These are phyloP conservation scores for Rhamnella rubrinervis DNA, from an alignment of 331 rosid species.

Conservation along the genomic window DNA sequence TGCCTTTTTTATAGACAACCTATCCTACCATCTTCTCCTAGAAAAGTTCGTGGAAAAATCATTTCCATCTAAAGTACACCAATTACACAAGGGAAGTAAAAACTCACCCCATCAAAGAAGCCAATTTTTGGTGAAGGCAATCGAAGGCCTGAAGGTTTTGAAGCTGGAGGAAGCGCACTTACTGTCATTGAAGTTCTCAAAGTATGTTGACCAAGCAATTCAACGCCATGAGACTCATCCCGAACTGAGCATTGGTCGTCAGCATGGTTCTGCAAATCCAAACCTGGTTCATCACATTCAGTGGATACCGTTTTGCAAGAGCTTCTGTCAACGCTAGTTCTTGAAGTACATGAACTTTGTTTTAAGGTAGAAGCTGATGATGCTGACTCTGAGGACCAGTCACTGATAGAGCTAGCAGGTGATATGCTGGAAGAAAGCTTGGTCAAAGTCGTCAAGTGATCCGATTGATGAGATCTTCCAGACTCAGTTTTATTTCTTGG, in stretches of 20 bases:
- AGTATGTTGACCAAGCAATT: constrained; percentile 29
- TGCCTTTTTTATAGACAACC: constrained; percentile 5
- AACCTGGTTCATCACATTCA: constrained; percentile 36
- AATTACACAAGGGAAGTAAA: constrained; percentile 16
- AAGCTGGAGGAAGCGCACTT: constrained; percentile 40
- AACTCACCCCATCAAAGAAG: constrained; percentile 90
- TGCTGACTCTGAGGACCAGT: constrained; percentile 84
- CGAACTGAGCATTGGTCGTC: constrained; percentile 37
- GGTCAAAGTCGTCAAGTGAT: constrained; percentile 40
- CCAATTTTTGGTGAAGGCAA: constrained; percentile 97
- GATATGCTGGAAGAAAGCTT: constrained; percentile 64
- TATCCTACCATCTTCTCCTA: constrained; percentile 5
- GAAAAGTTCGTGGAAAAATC: constrained; percentile 13
- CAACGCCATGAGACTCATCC: constrained; percentile 36
- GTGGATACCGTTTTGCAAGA: constrained; percentile 45
- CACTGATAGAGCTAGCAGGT: constrained; percentile 87
- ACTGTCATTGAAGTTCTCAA: constrained; percentile 36
- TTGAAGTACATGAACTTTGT: constrained; percentile 49
- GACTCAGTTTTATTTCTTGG: constrained; percentile 38
- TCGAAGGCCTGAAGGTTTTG: constrained; percentile 88
- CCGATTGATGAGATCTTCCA: constrained; percentile 45
- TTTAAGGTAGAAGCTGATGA: constrained; percentile 55
- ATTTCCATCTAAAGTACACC: constrained; percentile 15
- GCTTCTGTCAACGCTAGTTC: constrained; percentile 56
- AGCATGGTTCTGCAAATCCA: constrained; percentile 32